Percentiles rank a stretch among this genome's conserved stretches.
phyloP scores from a whole-genome alignment of 257 asterid species.

The Paraleonurus japonicus region DNA sequence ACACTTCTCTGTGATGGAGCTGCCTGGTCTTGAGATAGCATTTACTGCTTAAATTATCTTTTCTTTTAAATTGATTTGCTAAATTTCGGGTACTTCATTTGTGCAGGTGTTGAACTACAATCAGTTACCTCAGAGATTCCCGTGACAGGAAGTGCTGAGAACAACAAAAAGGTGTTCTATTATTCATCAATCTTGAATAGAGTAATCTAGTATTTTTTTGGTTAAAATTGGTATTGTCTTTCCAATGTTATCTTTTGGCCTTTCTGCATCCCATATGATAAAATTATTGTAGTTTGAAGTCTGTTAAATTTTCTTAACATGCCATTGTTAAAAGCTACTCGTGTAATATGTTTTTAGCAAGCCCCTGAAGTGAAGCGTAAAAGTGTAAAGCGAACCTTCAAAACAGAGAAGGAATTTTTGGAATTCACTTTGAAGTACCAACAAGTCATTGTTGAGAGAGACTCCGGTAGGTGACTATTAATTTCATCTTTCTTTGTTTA shows the following conservation, averaged over 20 bases:
- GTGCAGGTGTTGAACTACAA: constrained; percentile 43
- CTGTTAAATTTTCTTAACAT: neutral
- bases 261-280: constrained; percentile 14
- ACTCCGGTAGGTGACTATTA: constrained; percentile 66
- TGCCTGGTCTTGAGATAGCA: neutral
- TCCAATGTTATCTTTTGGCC: neutral
- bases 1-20: neutral
- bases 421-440: constrained; percentile 89
- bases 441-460: constrained; percentile 86
- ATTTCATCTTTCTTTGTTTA: constrained; percentile 2
- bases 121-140: constrained; percentile 34
- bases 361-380: constrained; percentile 81
- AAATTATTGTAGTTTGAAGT: constrained; percentile 16
- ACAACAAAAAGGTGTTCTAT: constrained; percentile 50
- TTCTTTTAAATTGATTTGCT: neutral
- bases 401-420: constrained; percentile 84
- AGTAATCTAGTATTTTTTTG: neutral
- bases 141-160: constrained; percentile 42
- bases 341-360: constrained; percentile 44
- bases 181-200: constrained; percentile 25
- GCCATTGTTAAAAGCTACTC: neutral
- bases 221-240: constrained; percentile 5
- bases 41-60: neutral
- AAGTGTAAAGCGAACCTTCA: constrained; percentile 60
- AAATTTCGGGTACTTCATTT: constrained; percentile 10